Evolutionary conservation across 2,329 filamentous ascomycete species (phyloP).

Genomic region (Clonostachys sp.): DNA sequence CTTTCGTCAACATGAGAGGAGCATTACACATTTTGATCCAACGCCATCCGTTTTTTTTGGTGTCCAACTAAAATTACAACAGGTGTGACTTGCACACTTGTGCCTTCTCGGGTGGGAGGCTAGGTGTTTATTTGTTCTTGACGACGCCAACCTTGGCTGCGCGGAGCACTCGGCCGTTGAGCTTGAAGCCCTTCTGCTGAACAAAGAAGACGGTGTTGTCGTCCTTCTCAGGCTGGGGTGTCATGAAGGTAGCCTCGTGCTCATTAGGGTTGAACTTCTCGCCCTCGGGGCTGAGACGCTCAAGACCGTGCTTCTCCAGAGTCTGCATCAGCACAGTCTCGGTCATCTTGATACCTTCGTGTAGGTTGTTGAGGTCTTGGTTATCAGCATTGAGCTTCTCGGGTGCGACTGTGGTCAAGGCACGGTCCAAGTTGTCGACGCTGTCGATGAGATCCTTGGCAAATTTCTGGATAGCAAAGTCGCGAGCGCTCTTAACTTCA

Average conservation of each 20-base stretch:
- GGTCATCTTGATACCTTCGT: conserved; percentile 93
- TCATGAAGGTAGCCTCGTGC: conserved; percentile 96
- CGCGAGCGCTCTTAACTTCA: conserved; percentile 79
- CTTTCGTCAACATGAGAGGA: conserved; percentile 29
- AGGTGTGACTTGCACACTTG: neutral
- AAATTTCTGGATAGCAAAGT: conserved; percentile 95
- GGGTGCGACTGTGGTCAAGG: conserved; percentile 71
- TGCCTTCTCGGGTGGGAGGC: neutral
- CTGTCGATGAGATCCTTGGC: conserved; percentile 92
- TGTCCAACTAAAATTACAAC: conserved; percentile 1
- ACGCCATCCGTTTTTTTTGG: conserved; percentile 18
- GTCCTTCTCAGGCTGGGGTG: conserved; percentile 81
- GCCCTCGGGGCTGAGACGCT: conserved; percentile 77
- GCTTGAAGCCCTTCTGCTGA: conserved; percentile 91
- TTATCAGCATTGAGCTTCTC: conserved; percentile 60
- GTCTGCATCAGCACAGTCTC: conserved; percentile 83
- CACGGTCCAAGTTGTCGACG: conserved; percentile 96
- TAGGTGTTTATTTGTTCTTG: conserved; percentile 59
- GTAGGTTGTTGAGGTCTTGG: conserved; percentile 73
- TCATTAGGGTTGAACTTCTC: conserved; percentile 95
- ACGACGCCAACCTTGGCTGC: conserved; percentile 96
- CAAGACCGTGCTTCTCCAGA: conserved; percentile 88
- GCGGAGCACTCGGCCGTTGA: conserved; percentile 85
- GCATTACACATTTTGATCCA: conserved; percentile 35
- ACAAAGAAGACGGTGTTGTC: conserved; percentile 87